These are phyloP conservation scores for Rhododendron griersonianum DNA, from an alignment of 148 eudicot species.

Conservation along the genomic window DNA sequence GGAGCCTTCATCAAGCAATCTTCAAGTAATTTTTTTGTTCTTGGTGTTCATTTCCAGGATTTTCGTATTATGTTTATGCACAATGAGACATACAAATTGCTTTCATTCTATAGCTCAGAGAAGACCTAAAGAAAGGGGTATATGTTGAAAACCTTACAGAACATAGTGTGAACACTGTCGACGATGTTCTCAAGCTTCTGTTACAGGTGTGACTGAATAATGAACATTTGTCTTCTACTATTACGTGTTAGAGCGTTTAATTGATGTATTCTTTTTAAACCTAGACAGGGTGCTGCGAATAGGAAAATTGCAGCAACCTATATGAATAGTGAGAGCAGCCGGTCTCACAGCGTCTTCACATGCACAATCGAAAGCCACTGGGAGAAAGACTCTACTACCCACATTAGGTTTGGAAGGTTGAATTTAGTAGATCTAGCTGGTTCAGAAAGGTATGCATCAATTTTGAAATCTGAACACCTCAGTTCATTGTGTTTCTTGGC, in stretches of 20 bases:
- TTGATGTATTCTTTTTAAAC: not conserved
- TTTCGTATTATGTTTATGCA: not conserved
- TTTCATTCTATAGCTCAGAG: conserved; percentile 47
- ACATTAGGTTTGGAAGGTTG: conserved; percentile 58
- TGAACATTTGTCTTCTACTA: conserved; percentile 10
- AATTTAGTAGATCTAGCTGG: conserved; percentile 75
- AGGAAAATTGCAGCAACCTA: conserved; percentile 70
- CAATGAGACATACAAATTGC: not conserved
- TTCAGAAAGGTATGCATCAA: conserved; percentile 49
- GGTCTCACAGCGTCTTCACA: conserved; percentile 73
- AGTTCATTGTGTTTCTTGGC: conserved; percentile 2
- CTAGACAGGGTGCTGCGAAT: conserved; percentile 56
- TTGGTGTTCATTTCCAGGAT: not conserved
- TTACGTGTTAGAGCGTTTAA: not conserved
- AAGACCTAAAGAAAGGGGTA: conserved; percentile 60
- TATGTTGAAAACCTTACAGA: conserved; percentile 65
- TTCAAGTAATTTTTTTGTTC: conserved; percentile 35
- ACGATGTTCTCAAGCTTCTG: conserved; percentile 56
- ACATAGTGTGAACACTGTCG: conserved; percentile 40
- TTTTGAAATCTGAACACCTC: not conserved
- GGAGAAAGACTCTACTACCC: conserved; percentile 61
- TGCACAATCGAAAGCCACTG: conserved; percentile 65
- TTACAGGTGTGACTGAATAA: conserved; percentile 37
- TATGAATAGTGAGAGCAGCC: conserved; percentile 72
- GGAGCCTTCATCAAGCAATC: conserved; percentile 60